Evolutionary conservation across 2,329 filamentous ascomycete genomes (phyloP), one percentile per base, ranked within the genome.

Genomic region (Aspergillus floridensis): DNA sequence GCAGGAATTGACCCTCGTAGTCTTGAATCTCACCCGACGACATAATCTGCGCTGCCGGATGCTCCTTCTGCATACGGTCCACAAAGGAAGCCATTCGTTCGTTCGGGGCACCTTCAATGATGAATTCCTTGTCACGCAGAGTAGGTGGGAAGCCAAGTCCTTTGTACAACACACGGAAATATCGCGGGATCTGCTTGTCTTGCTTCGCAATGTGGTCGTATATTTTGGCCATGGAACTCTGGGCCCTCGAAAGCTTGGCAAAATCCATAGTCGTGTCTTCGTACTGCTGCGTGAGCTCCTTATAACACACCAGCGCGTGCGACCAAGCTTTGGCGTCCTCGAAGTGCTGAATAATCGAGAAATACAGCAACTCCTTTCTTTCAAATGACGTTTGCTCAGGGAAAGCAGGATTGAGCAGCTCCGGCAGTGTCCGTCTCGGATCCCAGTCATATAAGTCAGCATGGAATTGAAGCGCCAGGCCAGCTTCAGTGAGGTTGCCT

Each of bases 321-420:
- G 90, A 89, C 93, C 93, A 98, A 0, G 92, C 92, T 72, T 92
- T 89, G n/a, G 92, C 93, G 61, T 96, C 92, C 71, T 98, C 93
- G 65, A 95, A 97, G 72, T 93, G 84, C 74, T 93, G 92, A 73
- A 98, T 96, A 83, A 98, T 96, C 66, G 92, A 86, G 69, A 97
- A 96, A 77, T 96, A 97, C 53, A 98, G 84, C 41, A 87, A 84
- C 76, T 98, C 95, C 74, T 96, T 96, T 44, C 93, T 88, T 68
- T 98, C 93, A 69, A 98, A 98, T 1, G 91, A 86, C 0, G 89
- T 89, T 74, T 98, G 93, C 10, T 88, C 83, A 0, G 91, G 90
- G 72, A 96, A 89, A n/a, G 82, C 78, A 0, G 92, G 93, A 49
- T 93, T 92, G 0, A 79, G 70, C 10, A 96, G 77, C 1, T 89